Evolutionary conservation across 2,329 filamentous ascomycete species (phyloP), one percentile per base, ranked within the genome.

Genomic region (Stagonosporopsis vannaccii): DNA sequence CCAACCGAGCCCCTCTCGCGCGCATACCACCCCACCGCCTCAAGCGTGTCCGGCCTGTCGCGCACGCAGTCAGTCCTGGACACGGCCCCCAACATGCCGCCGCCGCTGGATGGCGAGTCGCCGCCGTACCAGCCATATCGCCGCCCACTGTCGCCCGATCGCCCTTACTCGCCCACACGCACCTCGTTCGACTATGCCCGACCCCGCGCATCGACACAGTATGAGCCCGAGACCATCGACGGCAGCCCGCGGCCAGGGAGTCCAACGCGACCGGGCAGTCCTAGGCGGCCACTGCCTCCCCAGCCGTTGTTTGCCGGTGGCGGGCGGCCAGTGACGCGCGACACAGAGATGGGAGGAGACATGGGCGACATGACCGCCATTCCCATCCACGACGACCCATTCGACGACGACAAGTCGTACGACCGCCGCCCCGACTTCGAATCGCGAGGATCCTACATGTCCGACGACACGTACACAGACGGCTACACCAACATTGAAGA

Each of bases 231-330:
- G 20, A 93, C 97, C 66, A 78, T 98, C 56, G 94, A 98, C 69
- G 95, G 95, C 44, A 93, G 87, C 59, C 93, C 95, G 6, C 82
- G 95, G 56, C 94, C 95, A 1, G 94, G 94, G 5, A 97, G 94
- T 0, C 92, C 94, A 1, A 92, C 92, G 2, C 85, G 87, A 73
- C 97, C 98, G 74, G 90, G 92, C 19, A 90, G 92, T 19, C 70
- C 50, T 15, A 41, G 68, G 30, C 61, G 92, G 69, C 91, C 93
- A 13, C 81, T 98, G 28, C 95, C 95, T 2, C 92, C 92, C 0
- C 91, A 92, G 26, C 95, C 95, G 4, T 81, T 97, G 8, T 98
- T 97, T 71, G 85, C 89, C 2, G 81, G 78, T 8, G 80, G 82
- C 8, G 61, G 56, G 4, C 80, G 73, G 59, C 81, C 79, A 3